phyloP scores from a whole-genome alignment of 75 land plant genomes.

The Selaginella moellendorffii region DNA sequence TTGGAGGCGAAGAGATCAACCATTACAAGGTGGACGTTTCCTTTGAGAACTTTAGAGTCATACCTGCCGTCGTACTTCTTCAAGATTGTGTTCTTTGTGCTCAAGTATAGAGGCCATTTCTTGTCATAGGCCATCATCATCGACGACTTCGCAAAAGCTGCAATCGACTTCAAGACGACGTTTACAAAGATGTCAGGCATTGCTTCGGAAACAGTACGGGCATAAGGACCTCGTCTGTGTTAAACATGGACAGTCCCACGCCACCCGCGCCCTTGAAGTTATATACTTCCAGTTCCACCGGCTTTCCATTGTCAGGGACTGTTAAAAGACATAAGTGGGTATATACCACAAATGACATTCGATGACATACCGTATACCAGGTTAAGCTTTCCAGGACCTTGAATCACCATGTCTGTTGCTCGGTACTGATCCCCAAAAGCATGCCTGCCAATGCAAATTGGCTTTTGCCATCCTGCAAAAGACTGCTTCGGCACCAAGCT shows the following conservation, averaged over 20 bases:
- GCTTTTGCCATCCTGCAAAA: slow-evolving; percentile 77
- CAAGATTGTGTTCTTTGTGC: slow-evolving; percentile 80
- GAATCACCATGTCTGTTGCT: slow-evolving; percentile 54
- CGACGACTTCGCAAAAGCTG: slow-evolving; percentile 68
- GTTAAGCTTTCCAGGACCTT: slow-evolving; percentile 70
- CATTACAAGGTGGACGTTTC: too few species aligned
- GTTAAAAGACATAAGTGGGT: too few species aligned
- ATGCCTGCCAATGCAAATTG: slow-evolving; percentile 86
- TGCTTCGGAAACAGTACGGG: neutral
- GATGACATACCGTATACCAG: slow-evolving; percentile 67
- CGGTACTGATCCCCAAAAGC: slow-evolving; percentile 91
- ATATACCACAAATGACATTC: too few species aligned
- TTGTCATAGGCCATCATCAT: slow-evolving; percentile 61
- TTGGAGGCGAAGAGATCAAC: too few species aligned
- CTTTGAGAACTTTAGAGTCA: too few species aligned
- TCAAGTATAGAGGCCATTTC: slow-evolving; percentile 82
- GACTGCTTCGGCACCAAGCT: too few species aligned
- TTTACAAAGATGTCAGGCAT: too few species aligned
- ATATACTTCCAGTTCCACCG: slow-evolving; percentile 49
- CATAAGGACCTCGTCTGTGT: slow-evolving; percentile 60
- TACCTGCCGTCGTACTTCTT: slow-evolving; percentile 94
- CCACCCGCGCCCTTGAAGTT: slow-evolving; percentile 61
- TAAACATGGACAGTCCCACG: slow-evolving; percentile 68
- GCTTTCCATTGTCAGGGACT: slow-evolving; percentile 35
- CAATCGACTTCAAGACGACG: slow-evolving; percentile 46